These are phyloP conservation scores for Ogataea ganodermae DNA, from an alignment of 805 yeast genomes.

Conservation along the genomic window DNA sequence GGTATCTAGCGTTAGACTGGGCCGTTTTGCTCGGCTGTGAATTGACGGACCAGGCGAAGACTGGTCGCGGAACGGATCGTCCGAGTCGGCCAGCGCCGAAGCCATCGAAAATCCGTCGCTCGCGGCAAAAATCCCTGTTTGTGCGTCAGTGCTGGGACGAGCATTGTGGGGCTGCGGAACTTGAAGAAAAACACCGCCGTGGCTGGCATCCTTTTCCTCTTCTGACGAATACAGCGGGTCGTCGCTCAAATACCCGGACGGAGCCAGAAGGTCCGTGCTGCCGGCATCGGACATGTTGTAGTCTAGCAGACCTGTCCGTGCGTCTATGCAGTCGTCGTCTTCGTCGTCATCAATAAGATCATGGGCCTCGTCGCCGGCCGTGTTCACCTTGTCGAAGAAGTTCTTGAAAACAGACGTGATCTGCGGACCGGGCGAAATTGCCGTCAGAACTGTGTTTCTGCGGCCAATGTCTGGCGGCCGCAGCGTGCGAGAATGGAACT, in stretches of 20 bases:
- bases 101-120: not conserved
- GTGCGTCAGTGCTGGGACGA: not conserved
- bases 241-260: constrained; percentile 1
- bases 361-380: constrained; percentile 22
- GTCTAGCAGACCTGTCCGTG: not conserved
- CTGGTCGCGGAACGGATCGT: not conserved
- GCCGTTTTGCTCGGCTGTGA: not conserved
- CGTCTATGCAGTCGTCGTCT: constrained; percentile 13
- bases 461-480: constrained; percentile 1
- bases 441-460: constrained; percentile 3
- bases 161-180: not conserved
- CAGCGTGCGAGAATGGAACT: not conserved
- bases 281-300: constrained; percentile 1
- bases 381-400: constrained; percentile 28
- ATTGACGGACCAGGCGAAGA: not conserved
- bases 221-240: constrained; percentile 8
- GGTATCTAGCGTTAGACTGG: not conserved
- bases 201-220: not conserved
- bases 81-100: not conserved
- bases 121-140: not conserved
- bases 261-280: not conserved
- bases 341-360: constrained; percentile 13
- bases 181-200: not conserved
- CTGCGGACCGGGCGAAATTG: constrained; percentile 22
- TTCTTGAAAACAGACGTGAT: constrained; percentile 24